Evolutionary conservation across 495 filamentous ascomycete species (phyloP), one percentile per base, ranked within the genome.

Genomic region (Penicillium tannophilum): DNA sequence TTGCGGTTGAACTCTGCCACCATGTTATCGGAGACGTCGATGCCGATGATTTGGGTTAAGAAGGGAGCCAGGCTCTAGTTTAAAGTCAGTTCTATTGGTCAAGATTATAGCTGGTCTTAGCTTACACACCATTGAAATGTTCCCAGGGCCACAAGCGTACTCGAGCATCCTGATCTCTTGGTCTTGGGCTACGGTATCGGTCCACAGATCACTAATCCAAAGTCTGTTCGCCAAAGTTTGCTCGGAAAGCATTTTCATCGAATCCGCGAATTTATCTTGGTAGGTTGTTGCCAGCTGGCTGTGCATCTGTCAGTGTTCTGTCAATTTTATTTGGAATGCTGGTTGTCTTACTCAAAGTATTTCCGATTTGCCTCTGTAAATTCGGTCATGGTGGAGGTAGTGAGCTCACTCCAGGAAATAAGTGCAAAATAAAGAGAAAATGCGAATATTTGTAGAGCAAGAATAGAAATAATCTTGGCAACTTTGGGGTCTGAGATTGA

Each of bases 131-230:
- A 78, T 72, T 6, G 84, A 85, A 60, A 90, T 76, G 60, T 78
- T 55, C 5, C 89, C 90, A 17, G 88, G 85, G 4, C 90, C 90
- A 58, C 87, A 91, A 46, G 90, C 90, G 71, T 91, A 93, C 61
- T 93, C 90, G 10, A 93, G 73, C 50, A 91, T 64, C 33, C 80
- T 77, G 44, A 89, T 74, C 28, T 81, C 72, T 55, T 78, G 76
- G 44, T 62, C 71, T n/a, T 73, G 65, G 17, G 58, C 65, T 35
- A 64, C 72, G 11, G 72, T 75, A 33, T 79, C 74, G 14, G 68
- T 74, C 81, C 84, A 86, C 55, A 79, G 77, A 19, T 85, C 79
- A 20, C 83, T 86, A 54, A 90, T 81, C 79, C 88, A 91, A 33
- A 80, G 77, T 14, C 84, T 77, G 24, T 80, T 78, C 8, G 68